Evolutionary conservation across 2,329 filamentous ascomycete species (phyloP).

Genomic region (Dactylonectria macrodidyma): DNA sequence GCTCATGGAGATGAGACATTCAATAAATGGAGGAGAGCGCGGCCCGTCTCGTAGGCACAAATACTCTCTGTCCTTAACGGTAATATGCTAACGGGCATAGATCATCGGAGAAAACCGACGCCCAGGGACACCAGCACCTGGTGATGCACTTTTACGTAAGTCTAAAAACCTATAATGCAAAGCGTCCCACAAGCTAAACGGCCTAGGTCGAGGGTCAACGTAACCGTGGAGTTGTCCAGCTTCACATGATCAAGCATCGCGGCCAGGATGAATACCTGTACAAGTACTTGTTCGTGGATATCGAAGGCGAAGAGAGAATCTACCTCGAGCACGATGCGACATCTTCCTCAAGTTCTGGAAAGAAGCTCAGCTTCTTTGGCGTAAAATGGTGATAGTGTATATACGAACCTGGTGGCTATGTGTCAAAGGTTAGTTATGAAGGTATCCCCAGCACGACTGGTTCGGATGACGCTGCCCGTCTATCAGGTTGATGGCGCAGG

Average conservation of each 20-base stretch:
- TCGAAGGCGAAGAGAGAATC: conserved; percentile 77
- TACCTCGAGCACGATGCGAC: conserved; percentile 75
- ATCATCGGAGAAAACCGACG: conserved; percentile 78
- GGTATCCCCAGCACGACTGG: conserved; percentile 9
- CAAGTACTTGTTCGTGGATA: conserved; percentile 84
- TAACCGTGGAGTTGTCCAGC: conserved; percentile 79
- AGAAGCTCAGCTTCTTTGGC: conserved; percentile 71
- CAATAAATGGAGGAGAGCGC: conserved; percentile 83
- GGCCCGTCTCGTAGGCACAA: conserved; percentile 69
- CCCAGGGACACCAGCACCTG: conserved; percentile 83
- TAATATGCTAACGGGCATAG: conserved; percentile 59
- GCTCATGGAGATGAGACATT: conserved; percentile 86
- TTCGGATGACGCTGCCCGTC: not conserved
- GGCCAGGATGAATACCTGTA: conserved; percentile 81
- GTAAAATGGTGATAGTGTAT: conserved; percentile 67
- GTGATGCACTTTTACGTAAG: conserved; percentile 87
- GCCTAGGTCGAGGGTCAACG: conserved; percentile 81
- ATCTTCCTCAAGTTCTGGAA: conserved; percentile 52
- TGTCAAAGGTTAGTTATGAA: conserved; percentile 4
- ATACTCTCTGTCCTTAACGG: not conserved
- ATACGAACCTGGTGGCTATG: not conserved
- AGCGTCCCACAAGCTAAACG: conserved; percentile 18
- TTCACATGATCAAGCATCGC: conserved; percentile 82
- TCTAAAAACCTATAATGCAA: conserved; percentile 6
- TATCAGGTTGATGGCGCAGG: conserved; percentile 3